Evolutionary conservation across 2,329 filamentous ascomycete species (phyloP), one percentile per base, ranked within the genome.

Genomic region (Gyromitra esculenta): DNA sequence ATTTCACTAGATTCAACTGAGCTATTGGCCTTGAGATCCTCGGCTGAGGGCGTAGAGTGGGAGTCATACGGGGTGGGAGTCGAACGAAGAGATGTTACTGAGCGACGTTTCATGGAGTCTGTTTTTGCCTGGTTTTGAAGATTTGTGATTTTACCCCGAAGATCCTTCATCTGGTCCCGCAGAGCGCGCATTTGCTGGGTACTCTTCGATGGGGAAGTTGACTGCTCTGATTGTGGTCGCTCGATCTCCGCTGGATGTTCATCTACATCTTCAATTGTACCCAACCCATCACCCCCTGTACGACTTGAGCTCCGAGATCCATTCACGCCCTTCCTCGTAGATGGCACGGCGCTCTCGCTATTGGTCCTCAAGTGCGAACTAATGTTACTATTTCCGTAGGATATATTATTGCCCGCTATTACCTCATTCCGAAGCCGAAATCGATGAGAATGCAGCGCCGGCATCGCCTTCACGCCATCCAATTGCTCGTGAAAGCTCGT

Each of bases 61-160:
- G 45, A 43, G n/a, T 60, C 73, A 45, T 78, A 77, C 11, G 73
- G 81, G 96, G 92, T 0, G 92, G 93, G 81, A 91, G 96, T 0
- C 91, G 90, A 91, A 48, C 92, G 88, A 76, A 95, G 84, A 81
- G 88, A 94, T 80, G 93, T 91, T 67, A 94, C 83, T 82, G 92
- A 97, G 71, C 90, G 88, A 65, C 94, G 88, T 81, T 92, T 90
- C 81, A 96, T 83, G 80, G 88, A 93, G 80, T 97, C 94, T 74
- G 91, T 92, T 21, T 91, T 89, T 0, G 92, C 91, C 80, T 93
- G 91, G 78, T 94, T 90, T 80, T 92, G 91, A 54, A 97, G 84
- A 15, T 87, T 91, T 0, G 93, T 94, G 45, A 97, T 94, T 81
- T 93, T 93, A 76, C 92, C 92, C 82, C 94, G 94, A 60, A 97